These are phyloP conservation scores for Lasiodiplodia citricola DNA, from an alignment of 2,329 filamentous ascomycete genomes.

Conservation along the genomic window DNA sequence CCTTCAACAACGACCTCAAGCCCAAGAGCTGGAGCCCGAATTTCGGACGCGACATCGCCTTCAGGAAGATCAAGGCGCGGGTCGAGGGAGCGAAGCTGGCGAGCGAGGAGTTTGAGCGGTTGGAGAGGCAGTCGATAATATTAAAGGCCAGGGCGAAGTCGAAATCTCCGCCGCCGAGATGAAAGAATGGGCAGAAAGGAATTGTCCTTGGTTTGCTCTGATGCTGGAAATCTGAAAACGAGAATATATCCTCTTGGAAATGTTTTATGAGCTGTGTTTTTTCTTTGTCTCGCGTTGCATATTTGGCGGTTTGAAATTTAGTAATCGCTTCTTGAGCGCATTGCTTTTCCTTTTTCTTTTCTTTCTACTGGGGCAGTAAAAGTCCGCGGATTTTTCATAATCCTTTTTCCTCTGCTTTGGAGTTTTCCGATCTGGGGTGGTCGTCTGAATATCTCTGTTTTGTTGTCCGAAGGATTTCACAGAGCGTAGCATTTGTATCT, in stretches of 20 bases:
- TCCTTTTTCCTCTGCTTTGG: background rate
- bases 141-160: conserved; percentile 8
- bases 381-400: background rate
- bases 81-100: conserved; percentile 17
- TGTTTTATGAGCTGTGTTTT: background rate
- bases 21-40: conserved; percentile 26
- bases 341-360: background rate
- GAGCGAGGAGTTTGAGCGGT: conserved; percentile 21
- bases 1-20: conserved; percentile 25
- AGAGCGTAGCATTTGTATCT: background rate
- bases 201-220: background rate
- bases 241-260: background rate
- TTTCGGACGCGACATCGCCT: conserved; percentile 21
- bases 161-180: conserved; percentile 20
- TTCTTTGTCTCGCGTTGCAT: background rate
- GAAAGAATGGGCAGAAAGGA: background rate
- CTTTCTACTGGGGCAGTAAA: background rate
- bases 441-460: background rate
- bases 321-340: background rate
- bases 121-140: conserved; percentile 23
- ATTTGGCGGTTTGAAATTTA: background rate
- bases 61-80: conserved; percentile 21
- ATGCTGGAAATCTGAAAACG: background rate
- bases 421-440: background rate
- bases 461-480: background rate